Conservation (phyloP, 2,329 filamentous ascomycete species). For the Sphaerulina vaccinii region DNA sequence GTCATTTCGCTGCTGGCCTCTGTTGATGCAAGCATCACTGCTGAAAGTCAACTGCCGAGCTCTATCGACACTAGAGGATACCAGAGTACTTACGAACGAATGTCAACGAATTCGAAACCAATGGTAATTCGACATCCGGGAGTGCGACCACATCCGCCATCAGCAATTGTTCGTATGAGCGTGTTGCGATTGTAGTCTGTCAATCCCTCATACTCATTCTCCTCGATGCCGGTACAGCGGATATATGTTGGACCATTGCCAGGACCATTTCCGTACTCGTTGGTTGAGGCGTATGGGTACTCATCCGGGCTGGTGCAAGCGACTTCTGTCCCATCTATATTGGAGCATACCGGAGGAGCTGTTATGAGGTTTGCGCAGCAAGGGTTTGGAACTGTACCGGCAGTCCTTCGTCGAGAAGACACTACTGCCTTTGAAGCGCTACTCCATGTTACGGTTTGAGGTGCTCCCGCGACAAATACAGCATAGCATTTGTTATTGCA, state of each 20-base stretch:
- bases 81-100: too few species aligned
- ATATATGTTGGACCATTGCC: constrained; percentile 1
- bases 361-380: neutral
- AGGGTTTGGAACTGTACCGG: neutral
- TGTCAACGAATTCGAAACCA: neutral
- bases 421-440: neutral
- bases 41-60: too few species aligned
- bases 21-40: constrained; percentile 1
- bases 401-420: neutral
- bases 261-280: constrained; percentile 1
- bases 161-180: too few species aligned
- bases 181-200: too few species aligned
- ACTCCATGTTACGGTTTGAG: neutral
- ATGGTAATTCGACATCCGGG: neutral
- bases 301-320: constrained; percentile 1
- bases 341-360: neutral
- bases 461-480: neutral
- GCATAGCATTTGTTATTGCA: constrained; percentile 6
- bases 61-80: too few species aligned
- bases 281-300: constrained; percentile 1
- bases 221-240: neutral
- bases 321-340: neutral
- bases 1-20: neutral
- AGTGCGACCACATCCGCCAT: neutral
- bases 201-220: neutral